Evolutionary conservation across 495 filamentous ascomycete genomes (phyloP).

Genomic region (Penicillium coprophilum): DNA sequence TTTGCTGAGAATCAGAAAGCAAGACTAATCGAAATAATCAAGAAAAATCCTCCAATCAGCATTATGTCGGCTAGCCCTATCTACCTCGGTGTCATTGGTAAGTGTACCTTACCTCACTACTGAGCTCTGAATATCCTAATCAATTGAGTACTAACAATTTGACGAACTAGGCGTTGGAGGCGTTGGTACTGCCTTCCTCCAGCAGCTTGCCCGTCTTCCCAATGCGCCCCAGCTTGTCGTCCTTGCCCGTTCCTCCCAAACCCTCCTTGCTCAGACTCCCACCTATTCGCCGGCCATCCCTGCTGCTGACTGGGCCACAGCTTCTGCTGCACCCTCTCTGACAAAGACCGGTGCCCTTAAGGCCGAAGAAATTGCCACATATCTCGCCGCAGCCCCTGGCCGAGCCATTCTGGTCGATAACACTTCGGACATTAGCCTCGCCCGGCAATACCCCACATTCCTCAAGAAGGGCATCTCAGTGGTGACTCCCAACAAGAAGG

Average conservation of each 20-base stretch:
- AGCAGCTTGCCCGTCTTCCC: constrained; percentile 67
- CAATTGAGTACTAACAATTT: background rate
- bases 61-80: constrained; percentile 44
- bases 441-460: constrained; percentile 73
- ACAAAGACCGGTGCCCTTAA: constrained; percentile 50
- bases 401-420: constrained; percentile 87
- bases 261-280: constrained; percentile 57
- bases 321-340: constrained; percentile 55
- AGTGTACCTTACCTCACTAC: constrained; percentile 13
- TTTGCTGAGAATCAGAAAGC: constrained; percentile 3
- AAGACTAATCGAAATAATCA: background rate
- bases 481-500: constrained; percentile 98
- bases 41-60: constrained; percentile 8
- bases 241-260: constrained; percentile 77
- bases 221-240: constrained; percentile 70
- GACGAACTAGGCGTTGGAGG: constrained; percentile 73
- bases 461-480: constrained; percentile 78
- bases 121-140: background rate
- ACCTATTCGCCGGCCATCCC: constrained; percentile 51
- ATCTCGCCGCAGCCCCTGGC: constrained; percentile 67
- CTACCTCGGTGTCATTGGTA: constrained; percentile 51
- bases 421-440: constrained; percentile 80
- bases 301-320: constrained; percentile 52
- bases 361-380: constrained; percentile 67
- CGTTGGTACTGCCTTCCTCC: constrained; percentile 87